Percentiles rank a stretch among this genome's conserved stretches.
phyloP scores from a whole-genome alignment of 164 flowering plant species.

The Aristolochia contorta region DNA sequence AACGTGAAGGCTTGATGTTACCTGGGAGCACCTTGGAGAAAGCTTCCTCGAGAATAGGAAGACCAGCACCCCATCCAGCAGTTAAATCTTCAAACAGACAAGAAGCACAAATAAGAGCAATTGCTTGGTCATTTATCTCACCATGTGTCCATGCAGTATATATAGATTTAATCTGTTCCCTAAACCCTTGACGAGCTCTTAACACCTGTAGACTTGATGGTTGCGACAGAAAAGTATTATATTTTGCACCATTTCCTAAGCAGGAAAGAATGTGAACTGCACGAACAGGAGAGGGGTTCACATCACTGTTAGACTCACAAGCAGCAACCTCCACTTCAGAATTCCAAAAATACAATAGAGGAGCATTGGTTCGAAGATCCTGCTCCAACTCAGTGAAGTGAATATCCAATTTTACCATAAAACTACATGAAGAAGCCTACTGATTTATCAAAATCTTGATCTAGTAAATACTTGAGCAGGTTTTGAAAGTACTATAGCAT shows the following conservation, averaged over 20 bases:
- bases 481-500: too few species aligned
- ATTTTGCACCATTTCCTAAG: conserved; percentile 62
- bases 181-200: conserved; percentile 90
- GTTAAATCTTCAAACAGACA: conserved; percentile 82
- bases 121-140: conserved; percentile 47
- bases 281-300: conserved; percentile 39
- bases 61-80: conserved; percentile 49
- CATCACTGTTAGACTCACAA: conserved; percentile 10
- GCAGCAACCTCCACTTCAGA: conserved; percentile 67
- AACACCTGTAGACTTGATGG: conserved; percentile 63
- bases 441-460: too few species aligned
- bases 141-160: conserved; percentile 65
- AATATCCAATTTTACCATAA: conserved; percentile 1
- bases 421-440: neutral
- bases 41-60: conserved; percentile 53
- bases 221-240: conserved; percentile 49
- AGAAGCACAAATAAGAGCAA: conserved; percentile 75
- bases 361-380: conserved; percentile 49
- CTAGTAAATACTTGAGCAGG: too few species aligned
- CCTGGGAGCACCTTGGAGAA: conserved; percentile 20
- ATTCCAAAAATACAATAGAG: conserved; percentile 84
- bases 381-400: conserved; percentile 22
- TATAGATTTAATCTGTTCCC: conserved; percentile 43
- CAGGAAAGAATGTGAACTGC: conserved; percentile 70
- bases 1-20: too few species aligned